A percentile compares a stretch with the other conserved stretches of the same genome.
phyloP scores from a whole-genome alignment of 768 basidiomycete genomes.

The Atractiella rhizophila region DNA sequence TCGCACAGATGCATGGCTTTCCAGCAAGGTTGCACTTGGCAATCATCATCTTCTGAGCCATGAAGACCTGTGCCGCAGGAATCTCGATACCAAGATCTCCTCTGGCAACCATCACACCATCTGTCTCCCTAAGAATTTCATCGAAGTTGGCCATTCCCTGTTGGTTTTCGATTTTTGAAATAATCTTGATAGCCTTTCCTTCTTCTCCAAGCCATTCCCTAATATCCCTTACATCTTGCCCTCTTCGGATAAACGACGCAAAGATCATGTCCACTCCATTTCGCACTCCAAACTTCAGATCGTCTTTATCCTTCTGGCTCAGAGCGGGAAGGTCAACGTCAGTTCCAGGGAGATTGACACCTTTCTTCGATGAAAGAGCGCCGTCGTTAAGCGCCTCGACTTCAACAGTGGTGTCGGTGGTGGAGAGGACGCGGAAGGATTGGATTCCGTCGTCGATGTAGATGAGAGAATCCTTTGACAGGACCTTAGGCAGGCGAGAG shows the following conservation, averaged over 20 bases:
- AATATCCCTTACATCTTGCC: conserved; percentile 79
- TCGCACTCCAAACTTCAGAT: conserved; percentile 77
- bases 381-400: conserved; percentile 85
- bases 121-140: conserved; percentile 77
- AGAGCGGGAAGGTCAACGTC: conserved; percentile 89
- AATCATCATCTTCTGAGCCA: conserved; percentile 99
- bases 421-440: conserved; percentile 15
- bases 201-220: conserved; percentile 78
- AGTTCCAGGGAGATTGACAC: conserved; percentile 97
- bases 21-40: conserved; percentile 94
- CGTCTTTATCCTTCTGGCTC: conserved; percentile 93
- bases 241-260: conserved; percentile 92
- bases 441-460: conserved; percentile 77
- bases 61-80: conserved; percentile 94
- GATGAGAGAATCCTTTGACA: conserved; percentile 85
- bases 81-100: conserved; percentile 99
- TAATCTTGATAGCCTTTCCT: conserved; percentile 89
- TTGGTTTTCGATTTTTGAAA: conserved; percentile 99
- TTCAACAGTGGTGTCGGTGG: conserved; percentile 36
- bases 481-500: conserved; percentile 81
- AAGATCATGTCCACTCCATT: conserved; percentile 99
- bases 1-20: conserved; percentile 95
- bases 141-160: conserved; percentile 98
- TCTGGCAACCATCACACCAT: conserved; percentile 99
- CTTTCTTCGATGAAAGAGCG: conserved; percentile 80